Percentiles rank a stretch among this genome's conserved stretches.
These are phyloP conservation scores for Pythium coloratum DNA, from an alignment of 352 stramenopile species.

Conservation along the genomic window DNA sequence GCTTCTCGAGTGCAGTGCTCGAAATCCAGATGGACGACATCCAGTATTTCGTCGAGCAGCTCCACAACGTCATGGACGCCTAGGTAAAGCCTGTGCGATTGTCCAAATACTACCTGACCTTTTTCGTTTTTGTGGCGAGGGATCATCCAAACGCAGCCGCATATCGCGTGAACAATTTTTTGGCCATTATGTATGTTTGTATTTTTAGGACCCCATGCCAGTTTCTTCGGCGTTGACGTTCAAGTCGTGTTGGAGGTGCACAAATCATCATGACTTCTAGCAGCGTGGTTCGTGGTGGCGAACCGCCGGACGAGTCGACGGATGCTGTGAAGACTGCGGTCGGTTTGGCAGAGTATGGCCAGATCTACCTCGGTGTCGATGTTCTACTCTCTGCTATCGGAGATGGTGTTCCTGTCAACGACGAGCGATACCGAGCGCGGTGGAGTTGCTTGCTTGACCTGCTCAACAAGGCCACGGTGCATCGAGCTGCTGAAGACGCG, in stretches of 20 bases:
- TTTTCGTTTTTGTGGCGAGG: not conserved
- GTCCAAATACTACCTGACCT: not conserved
- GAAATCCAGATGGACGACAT: slow-evolving; percentile 95
- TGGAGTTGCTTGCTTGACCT: slow-evolving; percentile 13
- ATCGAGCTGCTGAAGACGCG: slow-evolving; percentile 12
- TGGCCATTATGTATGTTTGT: not conserved
- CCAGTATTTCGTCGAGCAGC: slow-evolving; percentile 95
- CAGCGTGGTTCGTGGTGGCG: not conserved
- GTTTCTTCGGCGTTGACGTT: not conserved
- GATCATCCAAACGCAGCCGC: too few relatives aligned
- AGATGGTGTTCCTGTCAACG: not conserved
- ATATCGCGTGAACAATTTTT: not conserved
- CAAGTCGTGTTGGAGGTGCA: not conserved
- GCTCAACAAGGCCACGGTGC: slow-evolving; percentile 8
- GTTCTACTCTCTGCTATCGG: slow-evolving; percentile 1
- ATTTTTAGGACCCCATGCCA: not conserved
- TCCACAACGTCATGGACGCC: slow-evolving; percentile 91
- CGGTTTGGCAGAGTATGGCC: slow-evolving; percentile 3
- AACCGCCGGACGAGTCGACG: not conserved
- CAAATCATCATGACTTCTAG: not conserved
- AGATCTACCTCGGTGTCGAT: slow-evolving; percentile 15
- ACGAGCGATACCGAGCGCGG: not conserved
- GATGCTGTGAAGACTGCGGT: not conserved
- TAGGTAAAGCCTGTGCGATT: slow-evolving; percentile 26
- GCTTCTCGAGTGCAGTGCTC: slow-evolving; percentile 95